A percentile compares a stretch with the other conserved stretches of the same genome.
Conservation (phyloP, 306 rosid species). For the Styphnolobium japonicum region DNA sequence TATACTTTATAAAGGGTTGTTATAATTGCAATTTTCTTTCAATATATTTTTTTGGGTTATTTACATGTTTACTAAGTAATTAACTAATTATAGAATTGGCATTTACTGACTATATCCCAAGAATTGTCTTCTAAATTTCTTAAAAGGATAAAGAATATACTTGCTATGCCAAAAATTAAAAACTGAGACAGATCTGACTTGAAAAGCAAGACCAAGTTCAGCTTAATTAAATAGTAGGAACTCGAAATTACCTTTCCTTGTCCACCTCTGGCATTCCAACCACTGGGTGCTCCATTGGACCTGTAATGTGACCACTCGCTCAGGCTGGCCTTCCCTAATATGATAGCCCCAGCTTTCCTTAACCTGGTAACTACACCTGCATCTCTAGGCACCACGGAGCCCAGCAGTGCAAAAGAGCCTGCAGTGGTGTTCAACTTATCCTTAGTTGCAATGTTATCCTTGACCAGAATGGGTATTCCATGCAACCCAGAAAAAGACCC, state of each 20-base stretch:
- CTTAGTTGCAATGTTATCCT: conserved; percentile 68
- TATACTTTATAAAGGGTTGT: background rate
- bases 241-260: conserved; percentile 64
- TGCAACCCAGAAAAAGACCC: conserved; percentile 35
- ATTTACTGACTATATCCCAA: too few species aligned
- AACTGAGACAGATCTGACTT: background rate
- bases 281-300: conserved; percentile 17
- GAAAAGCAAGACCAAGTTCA: background rate
- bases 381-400: conserved; percentile 63
- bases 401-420: conserved; percentile 61
- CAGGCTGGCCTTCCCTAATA: conserved; percentile 62
- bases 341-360: conserved; percentile 68
- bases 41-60: too few species aligned
- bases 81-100: background rate
- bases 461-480: conserved; percentile 65
- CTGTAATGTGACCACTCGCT: conserved; percentile 59
- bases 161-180: background rate
- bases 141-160: background rate
- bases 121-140: too few species aligned
- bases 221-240: too few species aligned
- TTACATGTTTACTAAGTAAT: too few species aligned
- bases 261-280: conserved; percentile 62
- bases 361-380: conserved; percentile 58
- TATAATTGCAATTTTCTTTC: background rate
- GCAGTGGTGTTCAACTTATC: conserved; percentile 68